phyloP scores from a whole-genome alignment of 306 rosid species.

The Fagus crenata region DNA sequence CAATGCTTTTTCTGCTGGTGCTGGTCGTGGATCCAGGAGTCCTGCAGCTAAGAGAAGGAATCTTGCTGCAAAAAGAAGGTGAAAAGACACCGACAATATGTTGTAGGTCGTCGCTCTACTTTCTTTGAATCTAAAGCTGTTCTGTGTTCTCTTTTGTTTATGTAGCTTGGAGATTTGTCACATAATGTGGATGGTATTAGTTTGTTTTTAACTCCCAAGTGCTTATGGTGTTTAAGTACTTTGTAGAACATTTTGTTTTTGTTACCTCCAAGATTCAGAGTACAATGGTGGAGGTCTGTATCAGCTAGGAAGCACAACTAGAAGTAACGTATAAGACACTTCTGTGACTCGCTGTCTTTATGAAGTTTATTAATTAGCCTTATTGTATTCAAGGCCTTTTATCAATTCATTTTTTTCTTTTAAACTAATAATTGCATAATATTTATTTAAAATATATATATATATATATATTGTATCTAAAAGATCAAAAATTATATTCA shows the following conservation, averaged over 20 bases:
- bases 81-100: not conserved
- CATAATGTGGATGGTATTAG: not conserved
- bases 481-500: no score
- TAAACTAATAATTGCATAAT: no score
- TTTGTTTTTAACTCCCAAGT: not conserved
- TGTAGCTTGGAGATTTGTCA: not conserved
- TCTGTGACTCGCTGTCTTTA: no score
- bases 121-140: not conserved
- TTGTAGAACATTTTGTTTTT: not conserved
- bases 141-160: not conserved
- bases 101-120: no score
- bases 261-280: not conserved
- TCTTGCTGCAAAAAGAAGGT: conserved; percentile 4
- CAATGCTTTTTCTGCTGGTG: conserved; percentile 21
- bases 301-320: not conserved
- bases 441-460: no score
- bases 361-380: no score
- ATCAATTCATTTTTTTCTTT: no score
- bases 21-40: not conserved
- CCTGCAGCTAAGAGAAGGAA: conserved; percentile 45
- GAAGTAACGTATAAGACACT: no score
- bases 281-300: not conserved
- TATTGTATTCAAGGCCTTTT: no score
- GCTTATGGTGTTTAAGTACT: not conserved
- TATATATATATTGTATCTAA: no score